Evolutionary conservation across 73 alveolate species (phyloP), one percentile per base, ranked within the genome.

Genomic region (Vitrella brassicaformis): DNA sequence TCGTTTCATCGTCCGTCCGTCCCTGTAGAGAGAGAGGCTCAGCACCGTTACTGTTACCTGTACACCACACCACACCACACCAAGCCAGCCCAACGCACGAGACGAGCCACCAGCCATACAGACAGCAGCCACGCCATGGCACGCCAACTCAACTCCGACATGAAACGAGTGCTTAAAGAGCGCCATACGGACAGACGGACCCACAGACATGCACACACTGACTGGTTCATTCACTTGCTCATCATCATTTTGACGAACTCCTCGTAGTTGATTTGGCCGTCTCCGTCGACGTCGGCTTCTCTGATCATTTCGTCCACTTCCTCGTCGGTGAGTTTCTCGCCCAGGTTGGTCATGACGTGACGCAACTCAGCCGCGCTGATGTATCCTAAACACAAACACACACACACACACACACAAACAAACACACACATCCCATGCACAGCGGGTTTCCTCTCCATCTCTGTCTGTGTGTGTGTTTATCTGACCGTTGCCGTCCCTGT

Each of bases 281-380:
- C 97, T 69, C 87, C 93, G 47, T 94, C 98, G 30, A 87, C 71
- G 77, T 92, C 96, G 32, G 98, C 98, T 87, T 92, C 98, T 45
- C 92, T 81, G 69, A 93, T 91, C 97, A 92, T 87, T 75, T 92
- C 97, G 79, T 92, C 98, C 47, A 92, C 94, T 89, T 91, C 97
- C 64, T 85, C 95, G 75, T 91, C 95, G 46, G 97, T 87, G 22
- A 92, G 80, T 77, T 93, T 82, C 71, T 86, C 94, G 25, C 98
- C 98, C 80, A 92, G 81, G 75, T 92, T 91, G 28, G 97, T 89
- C 97, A 92, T 89, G 74, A 90, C 96, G 81, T 90, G 96, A 65
- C 96, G 81, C 73, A 92, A 78, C 84, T 92, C 98, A 71, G 91
- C 91, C 19, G 94, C 93, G 47, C 91, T 85, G 31, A 94, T 92